Base-by-base conservation (phyloP, 306 rosid species). In the Cicer chorassanicum region DNA sequence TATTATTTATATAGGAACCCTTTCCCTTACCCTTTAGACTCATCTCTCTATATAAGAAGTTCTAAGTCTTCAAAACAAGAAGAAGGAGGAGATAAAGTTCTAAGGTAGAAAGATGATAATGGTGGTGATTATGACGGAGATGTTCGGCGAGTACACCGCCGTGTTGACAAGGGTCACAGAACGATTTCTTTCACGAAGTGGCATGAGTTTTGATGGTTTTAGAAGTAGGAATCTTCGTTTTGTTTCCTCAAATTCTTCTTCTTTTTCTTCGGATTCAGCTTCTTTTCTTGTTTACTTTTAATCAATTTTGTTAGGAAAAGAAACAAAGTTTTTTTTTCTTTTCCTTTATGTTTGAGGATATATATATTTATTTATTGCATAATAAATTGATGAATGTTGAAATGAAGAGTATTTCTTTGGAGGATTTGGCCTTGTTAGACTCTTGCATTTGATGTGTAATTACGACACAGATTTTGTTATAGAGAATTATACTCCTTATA, bases 271-370 rank as follows among this genome's bases (percentile, higher is more conserved):
- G 9, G 87, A 81, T 46, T 80, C 91, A 18, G 8, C 89, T 84
- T 80, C 86, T 46, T 91, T 91, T 67, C 36, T 87, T 62, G 81
- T 91, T 10, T 85, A 87, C 38, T 91, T 88, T 60, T 91, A 54
- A 50, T 41, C 9, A 16, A 3, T 36, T 12, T 65, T 51, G 6
- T 62, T 9, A 36, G 6, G 10, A 9, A 15, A 16, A 34, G 34
- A 76, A 63, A 38, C 65, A 9, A n/a, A 19, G 34, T 43, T 39
- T 3, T 29, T 41, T n/a, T 12, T 59, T 21, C 0, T 15, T 18
- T 15, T 14, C 7, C 1, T 9, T 75, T 18, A 40, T 48, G 72
- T 21, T 68, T 60, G 61, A 68, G 73, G 43, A 60, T 65, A 29
- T 29, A 29, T 29, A 3, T 29, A 46, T 74, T 68, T 55, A 16